A percentile compares a stretch with the other conserved stretches of the same genome.
These are phyloP conservation scores for Zygosaccharomyces siamensis DNA, from an alignment of 805 yeast species.

Conservation along the genomic window DNA sequence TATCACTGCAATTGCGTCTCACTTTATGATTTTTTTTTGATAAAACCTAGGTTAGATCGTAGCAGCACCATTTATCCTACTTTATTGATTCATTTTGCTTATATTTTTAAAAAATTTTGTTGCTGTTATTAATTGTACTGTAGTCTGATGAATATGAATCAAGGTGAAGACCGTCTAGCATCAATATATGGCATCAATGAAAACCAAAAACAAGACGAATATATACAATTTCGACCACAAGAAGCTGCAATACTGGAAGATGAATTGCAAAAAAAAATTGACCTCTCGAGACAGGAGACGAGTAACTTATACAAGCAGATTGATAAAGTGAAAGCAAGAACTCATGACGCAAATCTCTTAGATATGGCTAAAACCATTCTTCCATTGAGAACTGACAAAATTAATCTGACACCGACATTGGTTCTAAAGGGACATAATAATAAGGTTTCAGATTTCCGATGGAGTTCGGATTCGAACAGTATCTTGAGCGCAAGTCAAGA, in stretches of 20 bases:
- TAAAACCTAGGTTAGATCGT: neutral
- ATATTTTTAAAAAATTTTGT: neutral
- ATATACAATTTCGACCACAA: neutral
- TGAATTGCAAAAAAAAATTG: conserved; percentile 29
- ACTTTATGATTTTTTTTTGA: neutral
- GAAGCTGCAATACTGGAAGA: conserved; percentile 18
- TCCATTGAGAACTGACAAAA: conserved; percentile 16
- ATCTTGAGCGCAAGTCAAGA: conserved; percentile 79
- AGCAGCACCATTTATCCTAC: neutral
- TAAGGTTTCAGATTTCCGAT: conserved; percentile 62
- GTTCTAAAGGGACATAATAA: conserved; percentile 55
- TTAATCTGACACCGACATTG: conserved; percentile 38
- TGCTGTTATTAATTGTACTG: neutral
- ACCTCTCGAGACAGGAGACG: conserved; percentile 43
- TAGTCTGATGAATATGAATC: neutral
- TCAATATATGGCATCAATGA: neutral
- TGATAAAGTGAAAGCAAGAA: conserved; percentile 39
- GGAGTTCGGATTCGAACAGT: conserved; percentile 60
- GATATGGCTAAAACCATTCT: conserved; percentile 35
- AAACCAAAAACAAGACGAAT: neutral
- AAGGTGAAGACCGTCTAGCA: neutral
- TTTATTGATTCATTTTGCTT: neutral
- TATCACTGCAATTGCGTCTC: neutral
- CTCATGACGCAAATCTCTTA: conserved; percentile 44
- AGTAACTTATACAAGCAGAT: conserved; percentile 46